These are phyloP conservation scores for Teratosphaeria pseudoeucalypti DNA, from an alignment of 2,329 filamentous ascomycete genomes.

Conservation along the genomic window DNA sequence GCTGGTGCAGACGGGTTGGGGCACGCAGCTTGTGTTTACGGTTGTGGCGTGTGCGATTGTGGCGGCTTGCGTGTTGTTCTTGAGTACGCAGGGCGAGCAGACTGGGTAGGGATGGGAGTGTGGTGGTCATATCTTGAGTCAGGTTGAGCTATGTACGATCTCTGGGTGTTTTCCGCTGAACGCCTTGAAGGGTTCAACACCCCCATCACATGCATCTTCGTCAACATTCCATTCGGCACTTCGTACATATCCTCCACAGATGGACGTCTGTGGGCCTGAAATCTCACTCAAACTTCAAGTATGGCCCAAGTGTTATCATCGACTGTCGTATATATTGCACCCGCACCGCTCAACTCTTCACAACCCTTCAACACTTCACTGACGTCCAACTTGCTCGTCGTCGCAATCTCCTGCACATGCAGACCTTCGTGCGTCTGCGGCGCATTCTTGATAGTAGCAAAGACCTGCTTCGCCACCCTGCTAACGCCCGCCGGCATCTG, in stretches of 20 bases:
- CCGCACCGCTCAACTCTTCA: slow-evolving; percentile 65
- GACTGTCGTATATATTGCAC: slow-evolving; percentile 79
- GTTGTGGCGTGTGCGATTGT: slow-evolving; percentile 54
- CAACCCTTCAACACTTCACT: slow-evolving; percentile 65
- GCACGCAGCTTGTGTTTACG: slow-evolving; percentile 70
- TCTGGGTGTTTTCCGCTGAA: no score
- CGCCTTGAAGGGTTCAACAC: neutral
- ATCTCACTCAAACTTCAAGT: slow-evolving; percentile 49
- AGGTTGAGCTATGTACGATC: no score
- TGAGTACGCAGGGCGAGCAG: slow-evolving; percentile 33
- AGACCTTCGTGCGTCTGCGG: slow-evolving; percentile 72
- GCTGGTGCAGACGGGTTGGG: slow-evolving; percentile 87
- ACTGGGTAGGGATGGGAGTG: neutral
- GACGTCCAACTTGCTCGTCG: slow-evolving; percentile 52
- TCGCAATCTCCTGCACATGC: slow-evolving; percentile 67
- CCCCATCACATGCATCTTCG: neutral
- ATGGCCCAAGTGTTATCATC: slow-evolving; percentile 90
- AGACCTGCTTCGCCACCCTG: slow-evolving; percentile 56
- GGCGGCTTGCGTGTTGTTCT: slow-evolving; percentile 53
- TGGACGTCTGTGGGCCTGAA: neutral
- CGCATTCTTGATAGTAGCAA: slow-evolving; percentile 54
- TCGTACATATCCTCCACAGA: neutral
- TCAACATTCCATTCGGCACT: neutral
- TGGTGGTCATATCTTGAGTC: neutral
- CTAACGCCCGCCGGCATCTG: slow-evolving; percentile 30